phyloP scores from a whole-genome alignment of 2,329 filamentous ascomycete genomes.

The Diaporthe amygdali region DNA sequence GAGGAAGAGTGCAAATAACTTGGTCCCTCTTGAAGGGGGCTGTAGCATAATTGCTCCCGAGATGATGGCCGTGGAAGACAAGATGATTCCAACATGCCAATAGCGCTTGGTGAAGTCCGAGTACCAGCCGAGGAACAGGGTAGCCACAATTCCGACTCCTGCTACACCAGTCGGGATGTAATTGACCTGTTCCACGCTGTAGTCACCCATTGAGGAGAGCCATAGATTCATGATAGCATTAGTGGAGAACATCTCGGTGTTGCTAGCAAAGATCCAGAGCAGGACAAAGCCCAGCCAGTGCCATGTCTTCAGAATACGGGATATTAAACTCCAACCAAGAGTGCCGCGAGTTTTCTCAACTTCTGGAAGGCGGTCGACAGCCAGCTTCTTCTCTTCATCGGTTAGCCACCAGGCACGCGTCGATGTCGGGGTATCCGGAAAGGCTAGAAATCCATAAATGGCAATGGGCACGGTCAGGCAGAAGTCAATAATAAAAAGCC shows the following conservation, averaged over 20 bases:
- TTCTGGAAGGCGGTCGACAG: no score
- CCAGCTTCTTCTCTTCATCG: no score
- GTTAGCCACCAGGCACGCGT: no score
- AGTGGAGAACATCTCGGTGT: conserved; percentile 15
- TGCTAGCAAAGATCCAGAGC: conserved; percentile 1
- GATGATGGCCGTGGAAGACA: conserved; percentile 18
- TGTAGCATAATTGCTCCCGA: conserved; percentile 26
- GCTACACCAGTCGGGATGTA: background rate
- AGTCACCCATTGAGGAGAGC: background rate
- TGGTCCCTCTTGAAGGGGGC: conserved; percentile 4
- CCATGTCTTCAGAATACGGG: background rate
- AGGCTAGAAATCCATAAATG: no score
- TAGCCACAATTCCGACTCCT: background rate
- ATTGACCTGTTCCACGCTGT: background rate
- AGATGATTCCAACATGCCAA: conserved; percentile 25
- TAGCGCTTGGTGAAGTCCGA: conserved; percentile 2
- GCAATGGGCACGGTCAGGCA: background rate
- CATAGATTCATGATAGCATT: conserved; percentile 15
- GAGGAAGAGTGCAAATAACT: no score
- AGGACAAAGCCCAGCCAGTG: background rate
- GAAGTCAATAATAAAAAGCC: conserved; percentile 15
- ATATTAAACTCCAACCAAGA: background rate
- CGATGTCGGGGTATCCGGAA: no score
- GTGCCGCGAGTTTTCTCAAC: no score
- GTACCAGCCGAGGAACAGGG: conserved; percentile 12